Percentiles rank a stretch among this genome's conserved stretches.
phyloP scores from a whole-genome alignment of 2,329 filamentous ascomycete genomes.

The Alternaria sp. region DNA sequence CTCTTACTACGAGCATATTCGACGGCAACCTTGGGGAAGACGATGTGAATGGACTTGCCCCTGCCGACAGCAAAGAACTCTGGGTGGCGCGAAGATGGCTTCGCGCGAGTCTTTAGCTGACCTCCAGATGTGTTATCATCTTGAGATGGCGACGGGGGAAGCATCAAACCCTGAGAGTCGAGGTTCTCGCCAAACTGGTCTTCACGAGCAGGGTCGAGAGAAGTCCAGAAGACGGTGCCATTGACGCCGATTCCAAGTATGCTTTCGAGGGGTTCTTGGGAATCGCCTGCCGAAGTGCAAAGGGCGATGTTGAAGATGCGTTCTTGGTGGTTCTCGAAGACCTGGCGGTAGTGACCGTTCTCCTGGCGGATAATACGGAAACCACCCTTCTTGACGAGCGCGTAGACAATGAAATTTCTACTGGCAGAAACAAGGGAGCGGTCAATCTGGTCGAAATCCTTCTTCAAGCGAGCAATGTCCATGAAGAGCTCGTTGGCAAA shows the following conservation, averaged over 20 bases:
- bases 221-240: slow-evolving; percentile 96
- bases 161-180: slow-evolving; percentile 85
- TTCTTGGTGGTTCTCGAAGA: slow-evolving; percentile 90
- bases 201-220: slow-evolving; percentile 59
- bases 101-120: slow-evolving; percentile 93
- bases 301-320: slow-evolving; percentile 94
- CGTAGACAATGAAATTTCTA: slow-evolving; percentile 91
- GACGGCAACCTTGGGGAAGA: slow-evolving; percentile 68
- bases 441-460: slow-evolving; percentile 97
- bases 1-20: slow-evolving; percentile 61
- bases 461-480: slow-evolving; percentile 93
- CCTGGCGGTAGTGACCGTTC: slow-evolving; percentile 87
- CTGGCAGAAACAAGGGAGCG: slow-evolving; percentile 90
- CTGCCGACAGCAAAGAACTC: slow-evolving; percentile 95
- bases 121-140: slow-evolving; percentile 92
- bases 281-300: slow-evolving; percentile 69
- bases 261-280: slow-evolving; percentile 63
- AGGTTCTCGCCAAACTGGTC: slow-evolving; percentile 77
- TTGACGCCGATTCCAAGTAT: slow-evolving; percentile 94
- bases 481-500: slow-evolving; percentile 84
- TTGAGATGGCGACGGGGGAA: slow-evolving; percentile 84
- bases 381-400: slow-evolving; percentile 90
- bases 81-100: slow-evolving; percentile 85
- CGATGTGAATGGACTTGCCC: slow-evolving; percentile 93
- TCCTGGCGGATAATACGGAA: slow-evolving; percentile 94